These are phyloP conservation scores for Pseudogymnoascus sp. DNA, from an alignment of 2,329 filamentous ascomycete genomes.

Conservation along the genomic window DNA sequence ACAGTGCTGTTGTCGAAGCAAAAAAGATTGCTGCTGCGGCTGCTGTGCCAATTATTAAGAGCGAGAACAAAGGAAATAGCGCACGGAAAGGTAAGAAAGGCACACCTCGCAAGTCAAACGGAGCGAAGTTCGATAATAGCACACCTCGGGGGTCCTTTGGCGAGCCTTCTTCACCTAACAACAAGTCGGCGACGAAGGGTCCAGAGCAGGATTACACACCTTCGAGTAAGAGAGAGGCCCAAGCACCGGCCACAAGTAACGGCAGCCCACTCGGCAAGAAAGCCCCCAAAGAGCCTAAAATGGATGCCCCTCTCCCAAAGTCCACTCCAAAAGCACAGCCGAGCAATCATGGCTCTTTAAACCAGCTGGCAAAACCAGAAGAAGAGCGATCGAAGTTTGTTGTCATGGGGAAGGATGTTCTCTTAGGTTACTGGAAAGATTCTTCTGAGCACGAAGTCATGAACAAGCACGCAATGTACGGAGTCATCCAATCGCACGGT, in stretches of 20 bases:
- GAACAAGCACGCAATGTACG: constrained; percentile 55
- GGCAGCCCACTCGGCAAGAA: constrained; percentile 14
- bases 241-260: not conserved
- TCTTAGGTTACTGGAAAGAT: constrained; percentile 52
- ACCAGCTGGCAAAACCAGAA: not conserved
- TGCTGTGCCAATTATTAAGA: constrained; percentile 12
- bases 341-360: not conserved
- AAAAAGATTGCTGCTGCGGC: constrained; percentile 18
- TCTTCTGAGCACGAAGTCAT: constrained; percentile 39
- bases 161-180: not conserved
- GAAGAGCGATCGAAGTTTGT: not conserved
- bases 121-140: not conserved
- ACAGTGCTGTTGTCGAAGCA: constrained; percentile 21
- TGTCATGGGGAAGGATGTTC: constrained; percentile 20
- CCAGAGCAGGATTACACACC: not conserved
- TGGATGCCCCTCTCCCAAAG: not conserved
- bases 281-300: constrained; percentile 19
- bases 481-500: constrained; percentile 53
- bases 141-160: not conserved
- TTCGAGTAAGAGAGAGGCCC: not conserved
- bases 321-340: not conserved
- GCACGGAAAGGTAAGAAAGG: not conserved
- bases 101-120: not conserved
- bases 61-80: not conserved
- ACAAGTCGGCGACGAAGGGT: not conserved